These are phyloP conservation scores for Herpomyces periplanetae DNA, from an alignment of 2,329 filamentous ascomycete species.

Conservation along the genomic window DNA sequence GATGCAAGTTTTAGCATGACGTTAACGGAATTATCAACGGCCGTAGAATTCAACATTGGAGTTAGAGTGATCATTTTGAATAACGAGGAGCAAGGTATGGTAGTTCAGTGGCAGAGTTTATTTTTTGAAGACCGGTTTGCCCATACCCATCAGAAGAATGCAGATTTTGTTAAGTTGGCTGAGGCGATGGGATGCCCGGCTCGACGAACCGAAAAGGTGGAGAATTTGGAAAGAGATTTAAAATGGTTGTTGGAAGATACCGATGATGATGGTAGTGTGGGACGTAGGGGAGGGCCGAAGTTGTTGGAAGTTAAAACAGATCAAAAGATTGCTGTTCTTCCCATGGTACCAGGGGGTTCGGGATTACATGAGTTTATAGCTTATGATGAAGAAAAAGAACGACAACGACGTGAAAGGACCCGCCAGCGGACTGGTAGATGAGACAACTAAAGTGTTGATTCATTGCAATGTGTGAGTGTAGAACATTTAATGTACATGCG, in stretches of 20 bases:
- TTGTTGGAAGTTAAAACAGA: constrained; percentile 72
- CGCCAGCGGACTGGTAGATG: no score
- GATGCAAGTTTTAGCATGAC: constrained; percentile 99
- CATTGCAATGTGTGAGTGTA: no score
- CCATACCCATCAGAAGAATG: constrained; percentile 74
- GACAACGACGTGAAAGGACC: no score
- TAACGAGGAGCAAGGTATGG: constrained; percentile 95
- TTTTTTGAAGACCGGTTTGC: constrained; percentile 72
- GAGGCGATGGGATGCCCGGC: constrained; percentile 64
- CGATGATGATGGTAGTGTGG: no score
- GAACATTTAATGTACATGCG: no score
- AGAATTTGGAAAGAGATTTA: constrained; percentile 34
- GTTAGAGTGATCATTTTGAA: constrained; percentile 81
- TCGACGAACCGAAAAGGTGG: constrained; percentile 26
- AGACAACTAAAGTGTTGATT: no score
- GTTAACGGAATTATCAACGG: constrained; percentile 65
- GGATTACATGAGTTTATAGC: constrained; percentile 73
- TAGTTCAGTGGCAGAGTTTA: constrained; percentile 88
- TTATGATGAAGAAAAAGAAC: constrained; percentile 39
- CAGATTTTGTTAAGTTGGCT: constrained; percentile 72
- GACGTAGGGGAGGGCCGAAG: no score
- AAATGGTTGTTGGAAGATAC: constrained; percentile 39
- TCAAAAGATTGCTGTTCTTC: constrained; percentile 60
- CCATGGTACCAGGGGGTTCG: constrained; percentile 68
- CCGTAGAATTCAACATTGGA: constrained; percentile 77